Conservation (phyloP, 2,329 filamentous ascomycete genomes). For the Fusarium mexicanum region DNA sequence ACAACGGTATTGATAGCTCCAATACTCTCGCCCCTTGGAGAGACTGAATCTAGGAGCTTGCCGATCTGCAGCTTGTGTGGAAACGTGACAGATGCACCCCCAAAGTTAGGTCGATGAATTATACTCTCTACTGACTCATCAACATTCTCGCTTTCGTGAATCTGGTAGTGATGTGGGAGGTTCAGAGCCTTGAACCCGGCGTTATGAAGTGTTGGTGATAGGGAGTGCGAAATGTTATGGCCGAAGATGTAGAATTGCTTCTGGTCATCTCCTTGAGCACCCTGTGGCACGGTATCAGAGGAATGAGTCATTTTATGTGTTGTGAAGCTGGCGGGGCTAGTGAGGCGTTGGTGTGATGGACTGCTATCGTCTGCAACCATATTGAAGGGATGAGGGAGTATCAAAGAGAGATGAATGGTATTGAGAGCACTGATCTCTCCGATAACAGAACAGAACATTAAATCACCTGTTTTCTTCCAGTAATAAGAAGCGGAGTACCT, state of each 20-base stretch:
- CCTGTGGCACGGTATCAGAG: rapidly evolving
- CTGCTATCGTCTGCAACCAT: background rate
- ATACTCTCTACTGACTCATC: background rate
- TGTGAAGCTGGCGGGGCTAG: rapidly evolving
- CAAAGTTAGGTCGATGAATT: background rate
- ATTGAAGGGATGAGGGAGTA: rapidly evolving
- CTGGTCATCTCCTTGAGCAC: rapidly evolving
- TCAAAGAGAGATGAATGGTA: rapidly evolving
- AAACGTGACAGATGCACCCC: background rate
- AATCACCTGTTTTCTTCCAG: background rate
- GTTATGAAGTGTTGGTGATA: conserved; percentile 1
- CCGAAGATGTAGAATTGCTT: conserved; percentile 13
- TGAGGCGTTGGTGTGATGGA: rapidly evolving
- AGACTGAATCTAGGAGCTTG: background rate
- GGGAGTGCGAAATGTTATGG: conserved; percentile 2
- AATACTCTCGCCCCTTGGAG: background rate
- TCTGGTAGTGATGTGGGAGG: background rate
- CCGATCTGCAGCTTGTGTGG: conserved; percentile 14
- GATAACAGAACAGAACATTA: too few relatives aligned
- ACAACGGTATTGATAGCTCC: background rate
- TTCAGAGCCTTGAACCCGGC: background rate
- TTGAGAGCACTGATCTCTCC: background rate
- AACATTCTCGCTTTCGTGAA: conserved; percentile 7
- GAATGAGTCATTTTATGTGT: rapidly evolving
- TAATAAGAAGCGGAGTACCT: background rate